Conservation (phyloP, 148 eudicot genomes). For the Rhododendron henanense region DNA sequence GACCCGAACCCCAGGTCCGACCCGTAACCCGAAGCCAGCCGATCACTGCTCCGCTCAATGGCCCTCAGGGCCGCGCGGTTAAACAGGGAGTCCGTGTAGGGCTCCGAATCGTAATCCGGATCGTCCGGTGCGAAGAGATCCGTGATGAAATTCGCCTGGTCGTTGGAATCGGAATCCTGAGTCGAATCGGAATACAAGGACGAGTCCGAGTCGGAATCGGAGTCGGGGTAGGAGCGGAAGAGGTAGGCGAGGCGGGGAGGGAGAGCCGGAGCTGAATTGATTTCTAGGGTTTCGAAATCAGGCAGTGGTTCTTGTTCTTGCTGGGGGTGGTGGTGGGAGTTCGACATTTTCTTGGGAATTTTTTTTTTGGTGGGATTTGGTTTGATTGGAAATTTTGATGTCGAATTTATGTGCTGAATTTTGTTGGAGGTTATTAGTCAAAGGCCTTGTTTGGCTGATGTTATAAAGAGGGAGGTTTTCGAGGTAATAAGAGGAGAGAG, state of each 20-base stretch:
- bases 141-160: slow-evolving; percentile 47
- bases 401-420: neutral
- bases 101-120: slow-evolving; percentile 8
- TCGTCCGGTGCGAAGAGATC: slow-evolving; percentile 38
- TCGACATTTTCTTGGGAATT: neutral
- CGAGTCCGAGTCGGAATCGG: slow-evolving; percentile 27
- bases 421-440: neutral
- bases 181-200: slow-evolving; percentile 8
- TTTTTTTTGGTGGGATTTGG: neutral
- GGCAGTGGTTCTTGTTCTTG: neutral
- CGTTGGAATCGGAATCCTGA: slow-evolving; percentile 8
- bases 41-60: slow-evolving; percentile 7
- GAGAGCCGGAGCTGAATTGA: neutral
- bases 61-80: slow-evolving; percentile 15
- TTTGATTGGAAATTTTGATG: neutral
- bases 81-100: neutral
- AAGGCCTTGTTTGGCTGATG: neutral
- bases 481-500: no score
- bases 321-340: neutral
- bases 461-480: neutral
- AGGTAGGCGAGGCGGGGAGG: slow-evolving; percentile 6
- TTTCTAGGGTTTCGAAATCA: neutral
- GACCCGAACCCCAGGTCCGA: slow-evolving; percentile 7
- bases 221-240: slow-evolving; percentile 3
- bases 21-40: slow-evolving; percentile 12